phyloP scores from a whole-genome alignment of 768 basidiomycete genomes.

The Phaeolepiota aurea region DNA sequence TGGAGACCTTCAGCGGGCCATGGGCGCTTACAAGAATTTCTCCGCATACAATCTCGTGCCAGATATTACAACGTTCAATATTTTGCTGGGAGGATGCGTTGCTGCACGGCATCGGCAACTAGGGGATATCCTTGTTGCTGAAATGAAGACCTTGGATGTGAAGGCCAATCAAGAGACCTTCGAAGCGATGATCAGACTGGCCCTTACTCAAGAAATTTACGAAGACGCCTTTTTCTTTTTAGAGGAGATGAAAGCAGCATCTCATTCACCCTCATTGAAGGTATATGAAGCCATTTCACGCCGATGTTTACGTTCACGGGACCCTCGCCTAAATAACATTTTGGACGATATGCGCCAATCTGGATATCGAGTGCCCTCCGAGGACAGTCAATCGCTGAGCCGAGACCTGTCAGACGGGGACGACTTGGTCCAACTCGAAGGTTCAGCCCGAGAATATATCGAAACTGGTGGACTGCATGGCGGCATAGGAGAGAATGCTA shows the following conservation, averaged over 20 bases:
- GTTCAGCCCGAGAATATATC: background rate
- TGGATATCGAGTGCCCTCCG: slow-evolving; percentile 31
- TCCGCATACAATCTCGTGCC: slow-evolving; percentile 47
- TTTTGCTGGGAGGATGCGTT: slow-evolving; percentile 60
- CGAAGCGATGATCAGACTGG: slow-evolving; percentile 59
- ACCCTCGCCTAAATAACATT: slow-evolving; percentile 56
- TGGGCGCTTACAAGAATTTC: slow-evolving; percentile 67
- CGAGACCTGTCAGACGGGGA: background rate
- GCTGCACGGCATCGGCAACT: slow-evolving; percentile 50
- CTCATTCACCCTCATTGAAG: slow-evolving; percentile 39
- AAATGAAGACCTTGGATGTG: slow-evolving; percentile 53
- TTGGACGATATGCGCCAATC: slow-evolving; percentile 63
- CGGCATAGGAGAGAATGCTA: background rate
- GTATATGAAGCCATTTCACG: slow-evolving; percentile 56
- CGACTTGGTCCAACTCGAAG: background rate
- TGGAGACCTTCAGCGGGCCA: slow-evolving; percentile 65
- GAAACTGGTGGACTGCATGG: background rate
- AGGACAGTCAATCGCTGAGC: no score
- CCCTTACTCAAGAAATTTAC: slow-evolving; percentile 62
- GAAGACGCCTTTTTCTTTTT: slow-evolving; percentile 87
- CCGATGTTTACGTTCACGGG: slow-evolving; percentile 47
- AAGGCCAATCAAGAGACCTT: slow-evolving; percentile 55
- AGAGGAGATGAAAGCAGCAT: slow-evolving; percentile 75
- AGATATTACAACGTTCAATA: slow-evolving; percentile 58
- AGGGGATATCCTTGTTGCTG: slow-evolving; percentile 57